Evolutionary conservation across 768 basidiomycete species (phyloP), one percentile per base, ranked within the genome.

Genomic region (Agrocybe pediades): DNA sequence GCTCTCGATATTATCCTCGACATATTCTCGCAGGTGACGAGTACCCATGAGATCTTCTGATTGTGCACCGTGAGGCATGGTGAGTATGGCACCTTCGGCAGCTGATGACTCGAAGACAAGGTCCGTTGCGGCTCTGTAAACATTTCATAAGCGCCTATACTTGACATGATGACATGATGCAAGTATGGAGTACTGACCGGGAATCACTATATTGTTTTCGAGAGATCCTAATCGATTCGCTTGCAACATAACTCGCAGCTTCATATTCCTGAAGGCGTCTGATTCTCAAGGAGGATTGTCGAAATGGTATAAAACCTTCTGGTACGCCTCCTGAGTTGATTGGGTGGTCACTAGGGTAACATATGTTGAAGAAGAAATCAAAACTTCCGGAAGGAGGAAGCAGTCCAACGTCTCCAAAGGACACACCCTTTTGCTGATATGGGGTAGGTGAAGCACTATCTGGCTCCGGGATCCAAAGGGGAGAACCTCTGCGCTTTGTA

Each of bases 301-400:
- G 3, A 3, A 61, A 19, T 17, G 55, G 55, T 2, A 9, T 9
- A 41, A 61, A 63, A 19, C 53, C 33, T 5, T 48, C 53, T 24
- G 59, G 62, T 16, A 63, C 36, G 8, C 41, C 19, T 15, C 23
- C 17, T 15, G 48, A 42, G 26, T 63, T 54, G 16, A 61, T 53
- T 1, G 57, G 55, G 30, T 60, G 52, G 16, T 53, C 40, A 1
- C 39, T n/a, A 7, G 57, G 44, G 0, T 51, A 27, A 26, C 41
- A 53, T 15, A 63, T 57, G 25, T 63, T 63, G 51, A 63, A 63
- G 1, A 63, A 30, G 39, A 61, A 63, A 36, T 49, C 53, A 27
- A 63, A 61, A 15, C 30, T 51, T 20, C 62, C 62, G 9, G 26
- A 46, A 1, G 27, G 17, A 9, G 48, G 50, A 29, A 63, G 52